These are phyloP conservation scores for Cystobasidium pallidum DNA, from an alignment of 1,284 basidiomycete species.

Conservation along the genomic window DNA sequence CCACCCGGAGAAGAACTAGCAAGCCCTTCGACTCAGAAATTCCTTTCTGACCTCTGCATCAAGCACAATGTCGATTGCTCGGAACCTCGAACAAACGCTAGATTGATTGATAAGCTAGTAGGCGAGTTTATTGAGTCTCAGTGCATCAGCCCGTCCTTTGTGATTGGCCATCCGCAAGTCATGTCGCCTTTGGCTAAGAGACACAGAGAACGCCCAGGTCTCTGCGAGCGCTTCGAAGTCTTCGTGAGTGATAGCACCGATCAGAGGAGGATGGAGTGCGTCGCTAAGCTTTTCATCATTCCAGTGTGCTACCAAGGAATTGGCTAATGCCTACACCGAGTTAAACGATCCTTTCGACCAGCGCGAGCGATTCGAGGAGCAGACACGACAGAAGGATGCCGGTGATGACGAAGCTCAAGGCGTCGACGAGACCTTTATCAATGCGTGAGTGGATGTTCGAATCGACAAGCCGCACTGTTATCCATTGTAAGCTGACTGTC, in stretches of 20 bases:
- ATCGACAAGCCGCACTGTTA: too few relatives aligned
- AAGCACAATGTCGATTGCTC: constrained; percentile 98
- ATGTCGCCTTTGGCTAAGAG: constrained; percentile 99
- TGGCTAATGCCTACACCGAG: constrained; percentile 79
- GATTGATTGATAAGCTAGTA: constrained; percentile 96
- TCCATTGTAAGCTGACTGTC: constrained; percentile 6
- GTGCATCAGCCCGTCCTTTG: constrained; percentile 95
- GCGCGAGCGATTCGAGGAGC: constrained; percentile 90
- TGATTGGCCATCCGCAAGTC: constrained; percentile 97
- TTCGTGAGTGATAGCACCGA: constrained; percentile 78
- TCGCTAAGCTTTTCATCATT: not conserved
- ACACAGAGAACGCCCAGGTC: constrained; percentile 86
- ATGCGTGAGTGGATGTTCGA: constrained; percentile 70
- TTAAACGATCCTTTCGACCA: constrained; percentile 98
- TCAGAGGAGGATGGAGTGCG: not conserved
- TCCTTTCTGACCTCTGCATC: constrained; percentile 78
- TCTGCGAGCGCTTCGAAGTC: constrained; percentile 97
- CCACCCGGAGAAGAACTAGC: constrained; percentile 89
- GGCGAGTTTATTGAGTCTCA: constrained; percentile 97
- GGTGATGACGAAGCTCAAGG: constrained; percentile 98
- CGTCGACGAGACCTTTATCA: constrained; percentile 90
- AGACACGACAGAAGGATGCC: constrained; percentile 87
- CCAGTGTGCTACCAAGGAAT: constrained; percentile 24
- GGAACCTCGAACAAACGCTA: constrained; percentile 93
- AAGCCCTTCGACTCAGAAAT: constrained; percentile 84